Conservation (phyloP, 352 stramenopile genomes). For the Globisporangium heterothallicum region DNA sequence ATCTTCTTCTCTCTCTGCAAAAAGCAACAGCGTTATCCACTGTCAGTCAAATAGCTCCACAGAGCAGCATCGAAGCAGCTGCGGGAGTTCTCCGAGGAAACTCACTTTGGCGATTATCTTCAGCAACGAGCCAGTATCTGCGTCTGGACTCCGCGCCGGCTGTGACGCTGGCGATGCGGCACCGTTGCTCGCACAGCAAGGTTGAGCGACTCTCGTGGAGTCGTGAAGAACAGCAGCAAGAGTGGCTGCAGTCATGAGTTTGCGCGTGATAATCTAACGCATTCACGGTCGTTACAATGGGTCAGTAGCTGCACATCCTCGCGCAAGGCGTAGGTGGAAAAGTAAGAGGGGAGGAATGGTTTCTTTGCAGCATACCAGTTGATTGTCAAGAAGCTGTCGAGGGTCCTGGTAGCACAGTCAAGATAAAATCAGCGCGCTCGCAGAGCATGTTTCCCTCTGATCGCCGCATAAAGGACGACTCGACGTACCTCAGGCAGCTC, state of each 20-base stretch:
- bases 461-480: background rate
- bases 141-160: background rate
- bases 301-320: background rate
- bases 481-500: conserved; percentile 20
- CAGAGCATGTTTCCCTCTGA: no score
- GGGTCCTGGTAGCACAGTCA: background rate
- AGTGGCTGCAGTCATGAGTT: conserved; percentile 1
- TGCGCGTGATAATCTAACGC: background rate
- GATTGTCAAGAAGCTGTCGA: conserved; percentile 8
- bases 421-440: background rate
- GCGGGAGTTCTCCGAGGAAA: background rate
- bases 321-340: background rate
- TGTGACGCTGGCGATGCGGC: background rate
- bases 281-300: background rate
- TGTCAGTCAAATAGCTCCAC: background rate
- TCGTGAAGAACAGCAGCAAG: conserved; percentile 6
- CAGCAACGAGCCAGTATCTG: conserved; percentile 4
- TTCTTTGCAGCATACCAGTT: conserved; percentile 8
- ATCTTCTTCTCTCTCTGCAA: conserved; percentile 49
- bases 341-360: background rate
- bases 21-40: no score
- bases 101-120: conserved; percentile 24
- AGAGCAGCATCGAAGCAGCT: background rate
- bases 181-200: background rate
- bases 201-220: background rate